These are phyloP conservation scores for Discostella pseudostelligera DNA, from an alignment of 108 stramenopile genomes.

Conservation along the genomic window DNA sequence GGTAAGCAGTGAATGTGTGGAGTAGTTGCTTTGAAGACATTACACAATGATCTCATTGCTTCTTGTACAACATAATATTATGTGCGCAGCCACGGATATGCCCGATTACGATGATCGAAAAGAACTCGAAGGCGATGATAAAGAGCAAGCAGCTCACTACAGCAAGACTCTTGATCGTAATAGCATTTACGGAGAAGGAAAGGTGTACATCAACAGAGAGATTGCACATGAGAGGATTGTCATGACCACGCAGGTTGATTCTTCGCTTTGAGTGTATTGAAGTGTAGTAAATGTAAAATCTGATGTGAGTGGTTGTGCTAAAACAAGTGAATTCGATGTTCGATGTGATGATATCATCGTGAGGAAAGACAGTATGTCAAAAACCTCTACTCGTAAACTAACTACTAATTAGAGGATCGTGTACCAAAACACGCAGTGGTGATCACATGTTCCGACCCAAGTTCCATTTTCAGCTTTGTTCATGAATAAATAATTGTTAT, in stretches of 20 bases:
- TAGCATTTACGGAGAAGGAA: slow-evolving; percentile 38
- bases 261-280: not conserved
- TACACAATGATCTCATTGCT: not conserved
- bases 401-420: slow-evolving; percentile 9
- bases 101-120: slow-evolving; percentile 69
- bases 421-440: slow-evolving; percentile 35
- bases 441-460: slow-evolving; percentile 28
- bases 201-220: slow-evolving; percentile 39
- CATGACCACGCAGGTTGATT: slow-evolving; percentile 19
- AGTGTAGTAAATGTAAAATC: too few species aligned
- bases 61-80: not conserved
- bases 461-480: slow-evolving; percentile 10
- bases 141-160: slow-evolving; percentile 56
- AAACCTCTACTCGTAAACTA: not conserved
- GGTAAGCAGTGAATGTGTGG: slow-evolving; percentile 6
- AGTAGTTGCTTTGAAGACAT: not conserved
- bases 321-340: too few species aligned
- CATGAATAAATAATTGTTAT: slow-evolving; percentile 29
- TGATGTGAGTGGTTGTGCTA: too few species aligned
- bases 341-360: not conserved
- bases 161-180: slow-evolving; percentile 51
- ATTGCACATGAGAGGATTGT: slow-evolving; percentile 47
- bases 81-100: slow-evolving; percentile 63
- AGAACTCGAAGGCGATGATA: slow-evolving; percentile 37
- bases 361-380: not conserved